These are phyloP conservation scores for Malassezia psittaci DNA, from an alignment of 1,284 basidiomycete genomes.

Conservation along the genomic window DNA sequence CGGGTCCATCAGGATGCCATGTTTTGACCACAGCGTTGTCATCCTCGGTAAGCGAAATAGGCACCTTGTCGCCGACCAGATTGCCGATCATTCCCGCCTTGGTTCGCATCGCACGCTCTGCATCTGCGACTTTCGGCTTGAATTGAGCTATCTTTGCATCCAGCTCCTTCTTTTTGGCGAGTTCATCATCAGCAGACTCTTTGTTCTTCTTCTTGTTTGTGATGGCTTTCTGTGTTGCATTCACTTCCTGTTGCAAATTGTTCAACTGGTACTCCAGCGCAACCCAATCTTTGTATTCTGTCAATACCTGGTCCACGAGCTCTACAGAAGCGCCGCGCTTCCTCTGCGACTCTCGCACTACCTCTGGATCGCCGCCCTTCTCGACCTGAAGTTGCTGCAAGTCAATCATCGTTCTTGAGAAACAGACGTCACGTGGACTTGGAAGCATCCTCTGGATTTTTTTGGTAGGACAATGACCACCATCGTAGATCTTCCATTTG, in stretches of 20 bases:
- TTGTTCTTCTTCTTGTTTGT: conserved; percentile 87
- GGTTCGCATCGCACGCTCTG: conserved; percentile 66
- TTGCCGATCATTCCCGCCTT: conserved; percentile 80
- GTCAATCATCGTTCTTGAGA: conserved; percentile 25
- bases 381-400: conserved; percentile 38
- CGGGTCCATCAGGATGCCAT: conserved; percentile 76
- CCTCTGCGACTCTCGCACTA: conserved; percentile 81
- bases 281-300: conserved; percentile 84
- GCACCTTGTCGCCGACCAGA: conserved; percentile 75
- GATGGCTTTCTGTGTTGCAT: conserved; percentile 86
- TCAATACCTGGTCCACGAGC: conserved; percentile 83
- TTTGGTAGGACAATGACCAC: conserved; percentile 27
- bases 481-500: conserved; percentile 34
- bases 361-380: conserved; percentile 78
- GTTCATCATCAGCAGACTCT: conserved; percentile 74
- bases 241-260: conserved; percentile 68
- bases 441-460: no score
- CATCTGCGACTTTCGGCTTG: conserved; percentile 54
- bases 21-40: conserved; percentile 72
- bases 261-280: conserved; percentile 77
- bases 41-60: conserved; percentile 84
- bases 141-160: conserved; percentile 69
- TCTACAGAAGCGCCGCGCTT: conserved; percentile 80
- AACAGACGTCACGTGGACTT: neutral
- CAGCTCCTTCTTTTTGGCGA: conserved; percentile 64